Conservation (phyloP, 148 eudicot species). For the Persicaria tinctoria region DNA sequence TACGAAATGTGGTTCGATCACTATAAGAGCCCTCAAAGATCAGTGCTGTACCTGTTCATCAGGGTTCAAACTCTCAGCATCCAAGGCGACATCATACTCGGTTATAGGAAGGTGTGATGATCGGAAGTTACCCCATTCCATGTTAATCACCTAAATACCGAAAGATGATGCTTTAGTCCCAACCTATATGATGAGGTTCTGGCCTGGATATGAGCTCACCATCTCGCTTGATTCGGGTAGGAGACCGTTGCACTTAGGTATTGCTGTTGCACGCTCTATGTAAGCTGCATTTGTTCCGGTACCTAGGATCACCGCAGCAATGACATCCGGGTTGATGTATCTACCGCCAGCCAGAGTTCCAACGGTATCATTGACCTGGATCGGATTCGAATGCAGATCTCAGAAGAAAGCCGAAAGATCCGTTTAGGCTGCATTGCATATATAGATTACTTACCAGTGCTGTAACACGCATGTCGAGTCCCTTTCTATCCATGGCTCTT, state of each 20-base stretch:
- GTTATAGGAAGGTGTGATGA: slow-evolving; percentile 18
- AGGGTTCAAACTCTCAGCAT: slow-evolving; percentile 20
- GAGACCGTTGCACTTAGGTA: slow-evolving; percentile 14
- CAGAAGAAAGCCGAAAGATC: not conserved
- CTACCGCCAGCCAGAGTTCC: slow-evolving; percentile 19
- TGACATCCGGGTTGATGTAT: slow-evolving; percentile 5
- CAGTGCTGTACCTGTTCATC: slow-evolving; percentile 14
- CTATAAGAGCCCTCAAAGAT: not conserved
- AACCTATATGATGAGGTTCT: not conserved
- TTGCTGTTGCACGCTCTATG: slow-evolving; percentile 12
- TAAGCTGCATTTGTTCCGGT: slow-evolving; percentile 21
- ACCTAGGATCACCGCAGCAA: slow-evolving; percentile 19
- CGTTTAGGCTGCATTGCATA: not conserved
- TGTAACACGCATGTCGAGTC: slow-evolving; percentile 14
- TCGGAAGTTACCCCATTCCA: slow-evolving; percentile 23
- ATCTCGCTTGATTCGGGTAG: slow-evolving; percentile 15
- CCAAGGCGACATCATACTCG: slow-evolving; percentile 16
- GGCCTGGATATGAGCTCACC: not conserved
- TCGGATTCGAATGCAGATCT: not conserved
- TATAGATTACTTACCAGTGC: slow-evolving; percentile 9
- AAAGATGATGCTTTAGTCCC: not conserved
- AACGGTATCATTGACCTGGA: slow-evolving; percentile 15
- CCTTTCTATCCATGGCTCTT: slow-evolving; percentile 11
- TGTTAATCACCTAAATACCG: slow-evolving; percentile 13
- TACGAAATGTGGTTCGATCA: not conserved